These are phyloP conservation scores for Calonectria crousiana DNA, from an alignment of 2,329 filamentous ascomycete genomes.

Conservation along the genomic window DNA sequence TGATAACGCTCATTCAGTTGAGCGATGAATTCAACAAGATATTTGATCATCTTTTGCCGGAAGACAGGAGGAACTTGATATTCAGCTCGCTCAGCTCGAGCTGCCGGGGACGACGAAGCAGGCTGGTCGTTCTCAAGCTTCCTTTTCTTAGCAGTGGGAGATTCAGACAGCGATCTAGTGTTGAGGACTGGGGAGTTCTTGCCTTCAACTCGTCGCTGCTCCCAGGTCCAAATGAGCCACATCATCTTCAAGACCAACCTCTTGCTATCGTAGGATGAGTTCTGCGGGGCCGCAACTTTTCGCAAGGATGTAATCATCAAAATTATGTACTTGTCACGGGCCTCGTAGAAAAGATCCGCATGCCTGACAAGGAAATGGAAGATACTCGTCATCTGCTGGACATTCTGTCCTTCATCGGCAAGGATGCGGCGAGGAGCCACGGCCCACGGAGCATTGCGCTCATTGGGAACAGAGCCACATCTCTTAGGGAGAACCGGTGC, in stretches of 20 bases:
- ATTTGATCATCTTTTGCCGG: constrained; percentile 89
- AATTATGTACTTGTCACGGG: constrained; percentile 88
- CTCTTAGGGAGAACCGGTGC: constrained; percentile 94
- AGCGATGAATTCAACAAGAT: constrained; percentile 94
- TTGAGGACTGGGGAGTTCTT: constrained; percentile 49
- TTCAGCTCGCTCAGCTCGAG: constrained; percentile 68
- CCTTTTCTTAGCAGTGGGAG: constrained; percentile 80
- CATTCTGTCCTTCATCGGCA: constrained; percentile 92
- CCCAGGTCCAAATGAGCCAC: constrained; percentile 92
- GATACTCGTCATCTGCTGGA: constrained; percentile 96
- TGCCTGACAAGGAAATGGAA: constrained; percentile 97
- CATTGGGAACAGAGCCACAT: constrained; percentile 74
- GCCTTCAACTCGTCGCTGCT: constrained; percentile 82
- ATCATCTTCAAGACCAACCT: constrained; percentile 93
- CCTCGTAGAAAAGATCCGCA: constrained; percentile 93
- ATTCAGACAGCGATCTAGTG: constrained; percentile 67
- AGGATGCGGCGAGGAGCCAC: constrained; percentile 90
- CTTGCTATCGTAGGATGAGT: constrained; percentile 90
- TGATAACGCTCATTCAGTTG: constrained; percentile 88
- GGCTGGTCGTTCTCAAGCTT: constrained; percentile 76
- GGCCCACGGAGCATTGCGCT: constrained; percentile 87
- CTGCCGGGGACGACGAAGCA: constrained; percentile 66
- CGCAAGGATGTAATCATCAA: constrained; percentile 89
- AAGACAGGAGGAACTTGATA: constrained; percentile 76
- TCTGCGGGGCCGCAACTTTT: constrained; percentile 87